Evolutionary conservation across 352 stramenopile genomes (phyloP), one percentile per base, ranked within the genome.

Genomic region (Pythium phragmitis): DNA sequence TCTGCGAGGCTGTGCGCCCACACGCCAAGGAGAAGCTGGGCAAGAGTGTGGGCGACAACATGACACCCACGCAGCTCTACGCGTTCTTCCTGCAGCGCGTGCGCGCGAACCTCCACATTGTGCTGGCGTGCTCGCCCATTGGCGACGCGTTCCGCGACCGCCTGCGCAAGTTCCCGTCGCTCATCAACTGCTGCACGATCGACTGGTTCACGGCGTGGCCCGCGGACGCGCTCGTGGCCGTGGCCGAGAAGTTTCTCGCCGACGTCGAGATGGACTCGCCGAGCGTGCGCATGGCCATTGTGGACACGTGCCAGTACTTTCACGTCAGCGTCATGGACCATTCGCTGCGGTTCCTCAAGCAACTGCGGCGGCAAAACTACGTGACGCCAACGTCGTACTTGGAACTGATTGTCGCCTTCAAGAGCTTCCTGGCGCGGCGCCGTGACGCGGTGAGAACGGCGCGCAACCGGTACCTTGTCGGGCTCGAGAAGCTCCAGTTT

Each of bases 131-230:
- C 39, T 97, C 87, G 0, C 95, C 95, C 7, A 98, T 98, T 52
- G 95, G 95, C 6, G 89, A 97, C 30, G 95, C 95, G 2, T 98
- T 98, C 67, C 68, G 95, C 9, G 92, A 98, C 48, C 76, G 95
- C 4, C 74, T 98, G 36, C 87, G 95, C 37, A 97, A 98, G 59
- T 98, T 98, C 74, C 95, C 95, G 13, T 97, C 91, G 39, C 79
- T 98, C 8, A 97, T 98, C 75, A 98, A 98, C 65, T 98, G 95
- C 72, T 98, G 95, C 63, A 97, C 92, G n/a, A 98, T 98, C 68
- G 94, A 98, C 67, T 98, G 95, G 95, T 98, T 98, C 70, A 98
- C 89, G 8, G 87, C 92, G 14, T 98, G 95, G 95, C 95, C 95
- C 3, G 76, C 79, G 1, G 95, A 98, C 64, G 94, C 95, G 2